Evolutionary conservation across 1,284 basidiomycete genomes (phyloP), one percentile per base, ranked within the genome.

Genomic region (Sporisorium sorghi): DNA sequence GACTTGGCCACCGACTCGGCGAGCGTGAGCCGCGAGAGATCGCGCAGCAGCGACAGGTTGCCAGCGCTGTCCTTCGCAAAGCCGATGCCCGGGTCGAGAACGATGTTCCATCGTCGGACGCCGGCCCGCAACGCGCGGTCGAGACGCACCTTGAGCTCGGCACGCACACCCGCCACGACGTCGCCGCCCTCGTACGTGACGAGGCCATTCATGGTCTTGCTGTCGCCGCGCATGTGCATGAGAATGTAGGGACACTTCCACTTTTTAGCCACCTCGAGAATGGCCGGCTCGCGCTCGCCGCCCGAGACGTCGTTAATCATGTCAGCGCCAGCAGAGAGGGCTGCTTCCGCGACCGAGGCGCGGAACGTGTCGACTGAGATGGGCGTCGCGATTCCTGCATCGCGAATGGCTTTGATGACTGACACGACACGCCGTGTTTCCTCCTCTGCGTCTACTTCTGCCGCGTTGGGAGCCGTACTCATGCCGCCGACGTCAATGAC

Each of bases 341-440:
- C 92, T 0, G 89, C 89, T 55, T 88, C 86, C 0, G 95, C 94
- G 0, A 99, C 95, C 1, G 89, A 87, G 37, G 90, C 88, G 5
- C 95, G 91, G 87, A 97, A 98, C 0, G 97, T 98, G 85, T 99
- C 95, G 40, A 99, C 87, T 58, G 93, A 95, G 77, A 99, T 90
- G 0, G 91, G 89, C 2, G 88, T 56, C 0, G 85, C 70, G 6
- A 85, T 73, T 3, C 86, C 53, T 1, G 84, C 73, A 7, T 33
- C 26, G 23, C 80, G 70, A 23, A 84, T 58, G 9, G 69, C 76
- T 28, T 50, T 49, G 24, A 89, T 88, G 37, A 85, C 51, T 0
- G 94, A 92, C 0, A 92, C 87, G 15, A 97, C 91, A 7, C 33
- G 75, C 0, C 17, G 24, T 0, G 65, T 50, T 81, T 99, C 97